Base-by-base conservation (phyloP, 2,329 filamentous ascomycete genomes). In the Karstenula rhodostoma region DNA sequence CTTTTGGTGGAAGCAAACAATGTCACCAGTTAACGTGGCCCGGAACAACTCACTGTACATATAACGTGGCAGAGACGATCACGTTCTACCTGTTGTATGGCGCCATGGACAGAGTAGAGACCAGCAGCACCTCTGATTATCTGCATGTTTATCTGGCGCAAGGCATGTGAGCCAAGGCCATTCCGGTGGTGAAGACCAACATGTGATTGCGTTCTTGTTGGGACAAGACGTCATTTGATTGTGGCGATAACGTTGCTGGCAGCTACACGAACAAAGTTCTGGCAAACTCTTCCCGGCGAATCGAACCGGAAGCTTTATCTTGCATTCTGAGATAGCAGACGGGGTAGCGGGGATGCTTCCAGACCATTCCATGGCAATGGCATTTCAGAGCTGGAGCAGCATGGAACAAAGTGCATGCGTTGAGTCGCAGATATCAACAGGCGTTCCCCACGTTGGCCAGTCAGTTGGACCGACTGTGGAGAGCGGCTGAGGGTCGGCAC, bases 401-500 rank as follows among this genome's bases (percentile, higher is more conserved):
- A 51, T 15, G 19, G n/a, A 42, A 19, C 6, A 42, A 15, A 51
- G 12, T 8, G 27, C 4, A 23, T 42, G 49, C 33, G 32, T 22
- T 42, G 23, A 22, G 19, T 35, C 43, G 23, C 40, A 33, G 22
- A 52, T 22, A 27, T 27, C n/a, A n/a, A 19, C 25, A 8, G 47
- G 27, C 4, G 10, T 33, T 52, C 49, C 35, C 49, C 49, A 52
- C 49, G 49, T 52, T 52, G 50, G 15, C 5, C 27, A 32, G 40
- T n/a, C 25, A 44, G 25, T 44, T 54, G 40, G 50, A 23, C 19
- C 15, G 22, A 22, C 27, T 25, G 51, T 12, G 33, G 50, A 42
- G 37, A 6, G 40, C 46, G 52, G 40, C 27, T 47, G 27, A 55
- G 35, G 27, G 27, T 55, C 52, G 52, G 52, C 42, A 44, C 25